phyloP scores from a whole-genome alignment of 148 eudicot genomes.

The Cornus kousa region DNA sequence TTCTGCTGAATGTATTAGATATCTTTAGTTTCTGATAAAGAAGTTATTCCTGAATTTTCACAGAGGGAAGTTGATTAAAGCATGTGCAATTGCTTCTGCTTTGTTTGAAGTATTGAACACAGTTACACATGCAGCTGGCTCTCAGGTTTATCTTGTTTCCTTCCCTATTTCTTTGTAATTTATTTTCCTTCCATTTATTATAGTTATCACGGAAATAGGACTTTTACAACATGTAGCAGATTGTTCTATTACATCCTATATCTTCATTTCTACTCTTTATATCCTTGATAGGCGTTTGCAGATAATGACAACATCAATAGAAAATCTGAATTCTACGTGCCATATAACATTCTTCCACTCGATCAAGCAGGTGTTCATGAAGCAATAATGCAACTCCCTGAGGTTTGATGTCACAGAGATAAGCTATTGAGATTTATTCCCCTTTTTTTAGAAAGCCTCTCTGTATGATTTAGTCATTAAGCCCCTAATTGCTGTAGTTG shows the following conservation, averaged over 20 bases:
- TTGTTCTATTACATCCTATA: constrained; percentile 7
- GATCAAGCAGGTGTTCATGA: constrained; percentile 82
- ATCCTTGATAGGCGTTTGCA: constrained; percentile 54
- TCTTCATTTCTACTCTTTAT: constrained; percentile 6
- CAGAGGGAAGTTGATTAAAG: constrained; percentile 80
- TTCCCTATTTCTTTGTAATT: constrained; percentile 1
- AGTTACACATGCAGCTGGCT: constrained; percentile 76
- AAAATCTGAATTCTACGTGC: constrained; percentile 50
- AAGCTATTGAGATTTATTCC: neutral
- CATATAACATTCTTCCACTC: constrained; percentile 92
- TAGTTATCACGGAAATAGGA: neutral
- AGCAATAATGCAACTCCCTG: constrained; percentile 88
- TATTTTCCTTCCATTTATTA: neutral
- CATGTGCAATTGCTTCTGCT: constrained; percentile 73
- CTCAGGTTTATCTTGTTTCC: constrained; percentile 48
- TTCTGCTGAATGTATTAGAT: neutral
- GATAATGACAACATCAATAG: constrained; percentile 52
- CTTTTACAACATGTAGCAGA: neutral
- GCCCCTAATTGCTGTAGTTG: constrained; percentile 9
- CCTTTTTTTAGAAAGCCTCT: neutral
- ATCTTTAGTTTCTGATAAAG: neutral
- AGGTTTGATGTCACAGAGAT: constrained; percentile 47
- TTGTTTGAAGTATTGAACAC: constrained; percentile 68
- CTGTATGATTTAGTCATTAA: neutral
- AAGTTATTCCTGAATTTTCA: constrained; percentile 21